phyloP scores from a whole-genome alignment of 2,329 filamentous ascomycete species.

The Penicillium olsonii region DNA sequence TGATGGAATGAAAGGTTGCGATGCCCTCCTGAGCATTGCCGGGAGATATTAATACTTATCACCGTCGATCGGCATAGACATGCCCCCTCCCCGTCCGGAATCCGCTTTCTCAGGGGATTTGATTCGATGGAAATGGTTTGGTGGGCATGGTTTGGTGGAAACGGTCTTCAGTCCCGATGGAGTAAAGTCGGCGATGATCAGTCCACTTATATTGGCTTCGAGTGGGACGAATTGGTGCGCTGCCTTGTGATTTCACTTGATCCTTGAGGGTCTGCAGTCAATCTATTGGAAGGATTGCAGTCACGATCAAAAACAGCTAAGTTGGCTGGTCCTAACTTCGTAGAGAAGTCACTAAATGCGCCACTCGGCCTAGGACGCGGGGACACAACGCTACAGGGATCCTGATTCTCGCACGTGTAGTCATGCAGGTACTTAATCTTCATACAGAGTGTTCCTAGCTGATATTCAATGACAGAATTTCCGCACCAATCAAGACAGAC shows the following conservation, averaged over 20 bases:
- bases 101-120: not conserved
- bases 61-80: not conserved
- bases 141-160: not conserved
- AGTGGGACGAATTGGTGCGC: not conserved
- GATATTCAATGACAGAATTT: not conserved
- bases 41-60: not conserved
- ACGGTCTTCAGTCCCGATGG: slow-evolving; percentile 1
- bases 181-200: not conserved
- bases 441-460: not conserved
- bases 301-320: too few species aligned
- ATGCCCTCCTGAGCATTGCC: not conserved
- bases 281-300: too few species aligned
- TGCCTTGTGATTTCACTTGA: not conserved
- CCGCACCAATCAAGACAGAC: slow-evolving; percentile 40
- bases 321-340: too few species aligned
- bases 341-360: not conserved
- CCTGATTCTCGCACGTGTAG: slow-evolving; percentile 1
- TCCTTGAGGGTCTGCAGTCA: not conserved
- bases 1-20: not conserved
- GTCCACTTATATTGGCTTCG: not conserved
- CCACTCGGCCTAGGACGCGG: not conserved
- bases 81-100: not conserved
- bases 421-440: not conserved
- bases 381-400: not conserved
- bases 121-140: not conserved